Evolutionary conservation across 306 rosid genomes (phyloP), one percentile per base, ranked within the genome.

Genomic region (Trifolium repens): DNA sequence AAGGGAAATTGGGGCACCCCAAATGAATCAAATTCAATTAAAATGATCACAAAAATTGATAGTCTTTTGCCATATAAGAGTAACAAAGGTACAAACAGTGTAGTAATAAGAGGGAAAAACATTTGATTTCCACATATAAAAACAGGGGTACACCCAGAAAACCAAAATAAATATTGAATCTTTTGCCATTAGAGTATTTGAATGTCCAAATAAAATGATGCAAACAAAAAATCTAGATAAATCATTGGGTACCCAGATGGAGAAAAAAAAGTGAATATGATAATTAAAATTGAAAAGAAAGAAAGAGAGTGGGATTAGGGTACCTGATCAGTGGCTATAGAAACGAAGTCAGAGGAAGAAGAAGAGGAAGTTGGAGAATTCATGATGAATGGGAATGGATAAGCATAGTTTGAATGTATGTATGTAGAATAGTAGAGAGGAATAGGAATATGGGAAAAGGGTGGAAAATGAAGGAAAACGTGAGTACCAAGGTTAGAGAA

Each of bases 241-340:
- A 32, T 32, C 4, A 4, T 7, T 7, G 19, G 8, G 7, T 27
- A 16, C 50, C 17, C 44, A 42, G 14, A 32, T 55, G 22, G n/a
- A 47, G 13, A 60, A 70, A 83, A 83, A 43, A 9, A 1, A 57
- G 66, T 7, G 1, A 65, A 71, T 57, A 22, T 69, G 37, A 65
- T 15, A 0, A 63, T 5, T 2, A 46, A 32, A 34, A 50, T 30
- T 9, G 4, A 5, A 62, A 3, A 8, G 34, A 42, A 5, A 53
- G 4, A 37, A 10, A 49, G 40, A 2, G 30, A 27, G 30, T 27
- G 30, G 30, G 30, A 27, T 27, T 9, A 15, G 59, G 32, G 46
- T 72, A 89, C 93, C 91, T 86, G 96, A 81, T 89, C 84, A 69
- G 81, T 81, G 84, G 82, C 72, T 47, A 80, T 54, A 68, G 93